Conservation (phyloP, 1,139 yeast genomes). For the Blastobotrys raffinosifermentans region DNA sequence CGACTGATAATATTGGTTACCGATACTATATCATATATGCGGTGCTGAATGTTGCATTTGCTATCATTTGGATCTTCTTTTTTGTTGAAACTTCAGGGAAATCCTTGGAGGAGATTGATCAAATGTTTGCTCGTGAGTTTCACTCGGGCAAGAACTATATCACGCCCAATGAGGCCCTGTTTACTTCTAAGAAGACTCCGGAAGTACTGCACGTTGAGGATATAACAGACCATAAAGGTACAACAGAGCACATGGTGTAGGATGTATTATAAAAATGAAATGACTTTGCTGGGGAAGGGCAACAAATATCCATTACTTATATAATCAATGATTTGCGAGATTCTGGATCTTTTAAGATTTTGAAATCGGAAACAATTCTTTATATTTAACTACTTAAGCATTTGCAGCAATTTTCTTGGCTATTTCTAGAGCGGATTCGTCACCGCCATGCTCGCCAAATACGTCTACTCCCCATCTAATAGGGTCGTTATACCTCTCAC, state of each 20-base stretch:
- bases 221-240: too few relatives aligned
- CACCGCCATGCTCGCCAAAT: slow-evolving; percentile 22
- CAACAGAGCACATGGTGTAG: too few relatives aligned
- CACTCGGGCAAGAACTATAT: slow-evolving; percentile 1
- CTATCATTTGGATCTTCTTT: slow-evolving; percentile 37
- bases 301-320: too few relatives aligned
- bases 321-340: too few relatives aligned
- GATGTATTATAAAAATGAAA: too few relatives aligned
- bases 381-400: too few relatives aligned
- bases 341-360: too few relatives aligned
- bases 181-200: background rate
- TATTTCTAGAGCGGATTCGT: slow-evolving; percentile 15
- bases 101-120: slow-evolving; percentile 42
- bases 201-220: background rate
- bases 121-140: slow-evolving; percentile 25
- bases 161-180: slow-evolving; percentile 1
- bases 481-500: slow-evolving; percentile 22
- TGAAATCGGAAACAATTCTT: too few relatives aligned
- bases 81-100: slow-evolving; percentile 39
- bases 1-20: slow-evolving; percentile 34
- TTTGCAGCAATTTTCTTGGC: slow-evolving; percentile 2
- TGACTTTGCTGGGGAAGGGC: too few relatives aligned
- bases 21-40: slow-evolving; percentile 35
- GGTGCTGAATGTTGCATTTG: slow-evolving; percentile 19
- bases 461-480: slow-evolving; percentile 25